Percentiles rank a stretch among this genome's conserved stretches.
Conservation (phyloP, 176 grass and related monocot species). For the Typha latifolia region DNA sequence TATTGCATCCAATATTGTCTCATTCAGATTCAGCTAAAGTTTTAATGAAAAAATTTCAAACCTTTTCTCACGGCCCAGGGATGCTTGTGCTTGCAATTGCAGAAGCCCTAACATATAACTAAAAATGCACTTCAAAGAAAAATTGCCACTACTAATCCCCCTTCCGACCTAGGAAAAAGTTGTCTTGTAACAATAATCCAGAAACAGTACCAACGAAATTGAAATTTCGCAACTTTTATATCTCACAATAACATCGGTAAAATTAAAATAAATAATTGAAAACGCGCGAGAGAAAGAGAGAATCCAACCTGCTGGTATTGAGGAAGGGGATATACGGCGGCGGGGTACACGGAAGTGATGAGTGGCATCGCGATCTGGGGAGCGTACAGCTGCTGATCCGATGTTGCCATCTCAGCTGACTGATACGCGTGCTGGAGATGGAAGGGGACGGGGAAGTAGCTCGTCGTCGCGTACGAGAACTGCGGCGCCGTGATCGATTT, state of each 20-base stretch:
- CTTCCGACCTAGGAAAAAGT: background rate
- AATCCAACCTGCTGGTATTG: constrained; percentile 51
- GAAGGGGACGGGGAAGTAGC: constrained; percentile 64
- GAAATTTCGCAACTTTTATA: background rate
- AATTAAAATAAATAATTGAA: background rate
- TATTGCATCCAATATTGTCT: too few species aligned
- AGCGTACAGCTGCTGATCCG: background rate
- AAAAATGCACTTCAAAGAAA: too few species aligned
- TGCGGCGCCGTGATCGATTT: constrained; percentile 32
- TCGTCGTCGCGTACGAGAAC: constrained; percentile 24
- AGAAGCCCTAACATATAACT: too few species aligned
- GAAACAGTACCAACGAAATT: background rate
- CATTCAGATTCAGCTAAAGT: too few species aligned
- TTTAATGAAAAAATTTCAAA: too few species aligned
- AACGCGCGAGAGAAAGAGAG: background rate
- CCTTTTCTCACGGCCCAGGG: too few species aligned
- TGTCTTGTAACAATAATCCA: background rate
- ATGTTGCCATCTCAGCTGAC: background rate
- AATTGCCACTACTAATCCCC: too few species aligned
- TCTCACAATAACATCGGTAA: background rate
- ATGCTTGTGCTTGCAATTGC: too few species aligned
- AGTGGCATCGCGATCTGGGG: background rate
- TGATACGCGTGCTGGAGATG: constrained; percentile 51
- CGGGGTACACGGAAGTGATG: constrained; percentile 2
- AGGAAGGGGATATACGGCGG: constrained; percentile 27